Evolutionary conservation across 192 early-diverging fungal species (phyloP), one percentile per base, ranked within the genome.

Genomic region (Backusella australiensis): DNA sequence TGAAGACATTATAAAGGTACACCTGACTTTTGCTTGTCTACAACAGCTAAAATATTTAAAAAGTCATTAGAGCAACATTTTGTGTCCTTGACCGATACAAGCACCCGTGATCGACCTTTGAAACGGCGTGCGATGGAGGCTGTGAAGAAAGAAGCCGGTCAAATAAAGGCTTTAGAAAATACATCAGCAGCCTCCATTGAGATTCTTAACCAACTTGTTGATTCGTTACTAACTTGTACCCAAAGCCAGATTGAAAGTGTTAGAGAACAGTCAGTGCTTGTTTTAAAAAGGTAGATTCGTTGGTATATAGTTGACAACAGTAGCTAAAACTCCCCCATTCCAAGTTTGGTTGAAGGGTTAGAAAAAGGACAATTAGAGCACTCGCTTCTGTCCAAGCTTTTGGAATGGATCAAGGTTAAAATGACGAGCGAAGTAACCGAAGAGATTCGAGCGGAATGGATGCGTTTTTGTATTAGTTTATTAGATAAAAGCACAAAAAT

Each of bases 221-320:
- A 74, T 72, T 72, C 76, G 7, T 9, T 77, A 71, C 12, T 77
- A 15, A n/a, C 17, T 15, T 70, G 32, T 14, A 44, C 68, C 14
- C 17, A 71, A 34, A 71, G 76, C 65, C 69, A 15, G 1, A 72
- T 77, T 4, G 76, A 77, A 32, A 36, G n/a, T 3, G 46, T 77
- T 7, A 69, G 76, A 39, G 76, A 77, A 41, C 46, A 52, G 19
- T 42, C 69, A 26, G 69, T 77, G 1, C 34, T 38, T 21, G 34
- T 72, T 32, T 32, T 77, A 11, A n/a, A 44, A 17, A 56, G 32
- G 76, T 71, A 77, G 6, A 69, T 39, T 9, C 2, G 32, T 32
- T 3, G 32, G 2, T 32, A 23, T 14, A 14, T 29, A 5, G 29
- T 26, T 12, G 2, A 44, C 9, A 26, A 23, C 53, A 23, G 0